phyloP scores from a whole-genome alignment of 2,329 filamentous ascomycete species.

The Cercospora zeina region DNA sequence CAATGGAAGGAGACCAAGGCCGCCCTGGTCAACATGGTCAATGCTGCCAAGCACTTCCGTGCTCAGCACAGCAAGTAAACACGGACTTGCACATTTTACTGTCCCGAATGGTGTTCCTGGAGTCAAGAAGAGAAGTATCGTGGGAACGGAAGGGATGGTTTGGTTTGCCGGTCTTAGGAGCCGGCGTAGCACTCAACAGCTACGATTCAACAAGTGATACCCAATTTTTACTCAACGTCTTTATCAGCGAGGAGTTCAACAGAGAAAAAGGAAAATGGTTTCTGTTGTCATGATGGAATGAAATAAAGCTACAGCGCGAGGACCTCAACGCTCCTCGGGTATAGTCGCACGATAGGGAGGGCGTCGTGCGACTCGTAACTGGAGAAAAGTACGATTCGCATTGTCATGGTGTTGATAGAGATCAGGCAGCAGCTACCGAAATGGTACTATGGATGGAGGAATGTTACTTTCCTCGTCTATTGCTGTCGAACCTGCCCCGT shows the following conservation, averaged over 20 bases:
- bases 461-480: constrained; percentile 2
- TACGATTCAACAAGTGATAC: constrained; percentile 38
- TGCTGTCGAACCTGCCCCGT: not conserved
- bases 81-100: constrained; percentile 15
- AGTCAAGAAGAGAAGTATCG: constrained; percentile 9
- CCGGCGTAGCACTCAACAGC: constrained; percentile 26
- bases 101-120: constrained; percentile 15
- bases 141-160: constrained; percentile 22
- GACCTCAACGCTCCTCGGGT: constrained; percentile 36
- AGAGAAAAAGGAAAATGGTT: constrained; percentile 27
- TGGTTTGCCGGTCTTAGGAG: constrained; percentile 19
- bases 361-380: constrained; percentile 19
- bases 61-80: constrained; percentile 51
- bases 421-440: constrained; percentile 20
- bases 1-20: constrained; percentile 99
- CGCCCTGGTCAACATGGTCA: constrained; percentile 93
- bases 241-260: constrained; percentile 39
- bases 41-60: constrained; percentile 95
- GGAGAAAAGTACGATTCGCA: constrained; percentile 13
- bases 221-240: constrained; percentile 36
- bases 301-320: constrained; percentile 27
- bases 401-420: constrained; percentile 20
- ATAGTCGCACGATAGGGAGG: constrained; percentile 22
- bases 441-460: constrained; percentile 22
- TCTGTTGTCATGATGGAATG: constrained; percentile 27